Base-by-base conservation (phyloP, 169 alveolate genomes). In the Plasmodium gonderi region DNA sequence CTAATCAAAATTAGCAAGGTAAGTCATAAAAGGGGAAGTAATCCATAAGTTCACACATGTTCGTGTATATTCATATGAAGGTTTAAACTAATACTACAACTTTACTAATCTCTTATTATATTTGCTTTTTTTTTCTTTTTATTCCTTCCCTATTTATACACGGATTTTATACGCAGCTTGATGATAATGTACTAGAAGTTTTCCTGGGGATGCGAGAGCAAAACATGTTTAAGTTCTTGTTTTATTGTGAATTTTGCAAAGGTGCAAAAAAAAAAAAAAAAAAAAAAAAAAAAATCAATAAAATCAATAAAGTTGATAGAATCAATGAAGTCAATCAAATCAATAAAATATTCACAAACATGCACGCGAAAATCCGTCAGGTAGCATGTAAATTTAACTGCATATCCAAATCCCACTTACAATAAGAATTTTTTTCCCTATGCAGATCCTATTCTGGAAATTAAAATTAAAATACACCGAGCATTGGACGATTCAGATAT, bases 1-100 rank as follows among this genome's bases (percentile, higher is more conserved):
- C 54, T 82, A 4, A 72, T 82, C 20, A 72, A 75, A 69, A 45
- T 82, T 45, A 69, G 49, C 42, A 75, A 68, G 83, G 92, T 82
- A 69, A 82, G 26, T n/a, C n/a, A n/a, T 11, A 78, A 51, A 47
- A 29, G 20, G 51, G 9, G 51, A 42, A 20, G 8, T 60, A 14
- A 12, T 49, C n/a, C n/a, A n/a, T n/a, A n/a, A n/a, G n/a, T n/a
- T n/a, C n/a, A n/a, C n/a, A n/a, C n/a, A n/a, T n/a, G n/a, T n/a
- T n/a, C n/a, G n/a, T n/a, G n/a, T n/a, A n/a, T n/a, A n/a, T n/a
- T n/a, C n/a, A n/a, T n/a, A n/a, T n/a, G n/a, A n/a, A n/a, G n/a
- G n/a, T n/a, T n/a, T n/a, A n/a, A n/a, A n/a, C n/a, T n/a, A n/a
- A n/a, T n/a, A n/a, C n/a, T n/a, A n/a, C n/a, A n/a, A n/a, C n/a